Base-by-base conservation (phyloP, 768 basidiomycete species). In the Artomyces pyxidatus region DNA sequence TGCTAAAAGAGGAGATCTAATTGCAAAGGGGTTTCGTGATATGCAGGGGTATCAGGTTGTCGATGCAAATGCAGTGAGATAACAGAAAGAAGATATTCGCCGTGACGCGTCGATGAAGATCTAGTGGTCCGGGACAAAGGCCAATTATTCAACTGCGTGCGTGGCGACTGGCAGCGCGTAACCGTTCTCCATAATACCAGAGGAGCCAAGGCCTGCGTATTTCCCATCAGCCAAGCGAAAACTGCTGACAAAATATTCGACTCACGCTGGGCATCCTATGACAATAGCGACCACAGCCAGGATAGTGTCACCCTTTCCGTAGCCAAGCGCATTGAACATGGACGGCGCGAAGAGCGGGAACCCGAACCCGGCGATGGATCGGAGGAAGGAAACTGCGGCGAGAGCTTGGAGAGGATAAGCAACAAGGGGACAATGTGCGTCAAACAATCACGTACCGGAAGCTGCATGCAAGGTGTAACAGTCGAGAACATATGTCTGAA, bases 271-370 rank as follows among this genome's bases (percentile, higher is more conserved):
- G 51, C 78, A 76, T 11, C 85, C 84, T n/a, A 88, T 62, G 1
- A 62, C 72, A 45, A 88, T 76, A 1, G 81, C 70, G 1, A 75
- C 54, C 7, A 60, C 71, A 0, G 85, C 85, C 4, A 89, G 69
- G 2, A 88, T 69, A 0, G 85, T 83, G 52, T 80, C 65, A 6
- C 83, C 83, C 52, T 80, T 83, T 0, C 86, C 87, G 49, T 81
- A 83, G 3, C 85, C 87, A 1, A 88, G 67, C 12, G 68, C 65
- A 1, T 68, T 62, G 63, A 76, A 88, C 79, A 88, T 83, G 30
- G 74, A 67, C 21, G 82, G 79, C 3, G 81, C 83, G 56, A 89
- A 89, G n/a, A 89, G 65, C 2, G 87, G 88, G 60, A 90, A 88
- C 1, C 74, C 79, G 45, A 86, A 88, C 0, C 87, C 87, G 1